Percentiles rank a stretch among this genome's conserved stretches.
Evolutionary conservation across 768 basidiomycete genomes (phyloP).

Genomic region (Gautieria morchelliformis): DNA sequence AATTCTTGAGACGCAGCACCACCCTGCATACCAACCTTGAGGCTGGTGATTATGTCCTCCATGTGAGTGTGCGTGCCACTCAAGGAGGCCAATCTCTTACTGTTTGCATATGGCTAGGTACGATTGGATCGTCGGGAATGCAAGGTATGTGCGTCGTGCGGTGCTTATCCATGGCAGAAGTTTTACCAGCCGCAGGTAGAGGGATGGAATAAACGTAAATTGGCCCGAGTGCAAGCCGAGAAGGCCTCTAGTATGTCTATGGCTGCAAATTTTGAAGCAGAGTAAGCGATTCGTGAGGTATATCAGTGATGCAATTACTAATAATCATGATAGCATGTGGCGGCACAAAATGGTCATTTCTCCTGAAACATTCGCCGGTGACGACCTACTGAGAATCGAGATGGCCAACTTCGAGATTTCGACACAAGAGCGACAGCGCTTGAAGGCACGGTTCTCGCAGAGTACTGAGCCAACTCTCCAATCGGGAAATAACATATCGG

Average conservation of each 20-base stretch:
- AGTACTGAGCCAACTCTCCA: not conserved
- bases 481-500: not conserved
- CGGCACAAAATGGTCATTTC: not conserved
- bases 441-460: not conserved
- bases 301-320: not conserved
- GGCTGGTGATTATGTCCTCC: slow-evolving; percentile 19
- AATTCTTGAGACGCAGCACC: slow-evolving; percentile 16
- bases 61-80: slow-evolving; percentile 9
- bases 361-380: not conserved
- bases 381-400: not conserved
- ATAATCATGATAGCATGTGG: not conserved
- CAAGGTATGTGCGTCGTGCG: not conserved
- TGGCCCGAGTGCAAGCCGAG: slow-evolving; percentile 3
- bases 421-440: not conserved
- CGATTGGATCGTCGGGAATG: not conserved
- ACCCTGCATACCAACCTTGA: slow-evolving; percentile 15
- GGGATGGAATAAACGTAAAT: not conserved
- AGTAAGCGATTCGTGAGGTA: not conserved
- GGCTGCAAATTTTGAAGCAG: slow-evolving; percentile 5
- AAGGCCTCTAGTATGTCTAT: slow-evolving; percentile 8
- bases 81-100: too few relatives aligned
- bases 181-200: not conserved
- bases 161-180: too few relatives aligned
- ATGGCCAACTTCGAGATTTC: not conserved
- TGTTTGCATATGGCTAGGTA: not conserved